Base-by-base conservation (phyloP, 441 rosid species). In the Populus hybrid region DNA sequence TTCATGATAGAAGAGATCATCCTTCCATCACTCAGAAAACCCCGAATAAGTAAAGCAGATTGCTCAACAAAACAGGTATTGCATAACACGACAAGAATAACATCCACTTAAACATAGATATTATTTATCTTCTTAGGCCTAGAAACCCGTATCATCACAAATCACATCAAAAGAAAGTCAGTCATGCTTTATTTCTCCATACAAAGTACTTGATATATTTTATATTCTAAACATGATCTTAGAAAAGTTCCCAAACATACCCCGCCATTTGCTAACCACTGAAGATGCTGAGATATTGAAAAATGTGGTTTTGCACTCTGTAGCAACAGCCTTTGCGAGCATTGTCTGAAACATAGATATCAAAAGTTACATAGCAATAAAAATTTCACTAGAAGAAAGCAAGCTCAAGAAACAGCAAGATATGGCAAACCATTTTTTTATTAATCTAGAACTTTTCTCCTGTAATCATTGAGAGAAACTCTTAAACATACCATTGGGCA, bases 301-400 rank as follows among this genome's bases (percentile, higher is more conserved):
- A 88, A 95, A 95, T 18, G 99, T 94, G 11, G 99, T 95, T 70
- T 95, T 94, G 90, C 99, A 95, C 85, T 95, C 99, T 34, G 98
- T 94, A 67, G 99, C 99, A 82, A 95, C 97, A 77, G 98, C 99
- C 86, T 94, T 92, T 36, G 99, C 98, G 79, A 95, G 97, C 99
- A 95, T 95, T 66, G 99, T 95, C 99, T 95, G 90, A 59, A 84
- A 76, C 78, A 83, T 75, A 73, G 71, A 53, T 77, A 76, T 23
- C 34, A 50, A 2, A 75, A 72, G 32, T 61, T 24, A 50, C 11
- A 72, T 26, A 72, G 34, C 57, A 71, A 72, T n/a, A 28, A 7
- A 23, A 42, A 26, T 28, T 73, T 53, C 46, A 35, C 24, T 14
- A 68, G 32, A 72, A 73, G 34, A 78, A n/a, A 64, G 61, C 69